Evolutionary conservation across 345 rosid species (phyloP).

Genomic region (Salix brachista): DNA sequence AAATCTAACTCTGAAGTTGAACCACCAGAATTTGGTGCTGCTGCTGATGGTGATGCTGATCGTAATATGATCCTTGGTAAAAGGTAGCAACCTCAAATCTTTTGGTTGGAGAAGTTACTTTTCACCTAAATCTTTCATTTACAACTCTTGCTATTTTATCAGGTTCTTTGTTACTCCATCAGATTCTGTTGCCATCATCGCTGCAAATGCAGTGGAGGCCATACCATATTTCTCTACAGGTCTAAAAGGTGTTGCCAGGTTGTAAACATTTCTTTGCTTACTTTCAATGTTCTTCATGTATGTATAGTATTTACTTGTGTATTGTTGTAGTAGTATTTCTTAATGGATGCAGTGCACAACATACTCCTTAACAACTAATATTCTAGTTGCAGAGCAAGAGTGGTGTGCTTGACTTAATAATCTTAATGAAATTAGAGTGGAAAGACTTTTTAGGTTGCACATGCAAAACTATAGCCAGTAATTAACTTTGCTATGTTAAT

Average conservation of each 20-base stretch:
- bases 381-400: background rate
- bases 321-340: background rate
- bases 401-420: background rate
- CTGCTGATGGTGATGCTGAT: conserved; percentile 99
- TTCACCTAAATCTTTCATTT: conserved; percentile 3
- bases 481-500: background rate
- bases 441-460: background rate
- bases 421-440: background rate
- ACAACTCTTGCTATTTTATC: conserved; percentile 11
- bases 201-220: conserved; percentile 91
- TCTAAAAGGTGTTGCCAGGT: conserved; percentile 99
- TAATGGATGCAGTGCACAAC: background rate
- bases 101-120: background rate
- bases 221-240: conserved; percentile 94
- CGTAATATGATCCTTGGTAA: conserved; percentile 99
- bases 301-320: background rate
- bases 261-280: conserved; percentile 7
- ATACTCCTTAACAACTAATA: background rate
- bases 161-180: conserved; percentile 99
- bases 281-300: background rate
- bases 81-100: conserved; percentile 43
- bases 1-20: conserved; percentile 64
- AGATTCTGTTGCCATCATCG: conserved; percentile 96
- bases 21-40: conserved; percentile 98
- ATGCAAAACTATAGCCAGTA: background rate